Conservation (phyloP, 352 stramenopile genomes). For the Globisporangium orthogonon region DNA sequence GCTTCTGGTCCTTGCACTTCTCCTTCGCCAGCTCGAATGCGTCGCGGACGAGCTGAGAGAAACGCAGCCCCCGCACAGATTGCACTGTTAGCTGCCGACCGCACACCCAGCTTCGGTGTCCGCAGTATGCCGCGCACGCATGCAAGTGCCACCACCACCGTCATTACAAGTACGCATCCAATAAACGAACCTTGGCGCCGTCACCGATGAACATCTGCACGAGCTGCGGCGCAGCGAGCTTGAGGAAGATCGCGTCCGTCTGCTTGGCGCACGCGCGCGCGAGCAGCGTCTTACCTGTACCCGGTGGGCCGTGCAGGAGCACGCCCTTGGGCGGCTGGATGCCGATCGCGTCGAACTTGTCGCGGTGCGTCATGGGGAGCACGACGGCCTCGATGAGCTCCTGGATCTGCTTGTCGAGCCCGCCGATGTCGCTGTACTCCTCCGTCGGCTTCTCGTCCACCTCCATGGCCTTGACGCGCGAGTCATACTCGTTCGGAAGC, state of each 20-base stretch:
- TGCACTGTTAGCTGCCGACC: not conserved
- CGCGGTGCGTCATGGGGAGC: constrained; percentile 97
- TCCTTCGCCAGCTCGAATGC: constrained; percentile 96
- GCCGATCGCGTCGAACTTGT: constrained; percentile 97
- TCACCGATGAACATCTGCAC: constrained; percentile 99
- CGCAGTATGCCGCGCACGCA: no score
- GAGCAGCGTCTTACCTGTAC: constrained; percentile 98
- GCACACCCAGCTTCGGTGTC: no score
- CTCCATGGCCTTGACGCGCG: constrained; percentile 97
- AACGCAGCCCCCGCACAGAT: not conserved
- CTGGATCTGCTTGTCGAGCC: constrained; percentile 98
- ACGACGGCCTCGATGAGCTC: constrained; percentile 98
- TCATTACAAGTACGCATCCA: no score
- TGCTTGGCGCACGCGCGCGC: constrained; percentile 98
- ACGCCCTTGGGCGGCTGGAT: constrained; percentile 96
- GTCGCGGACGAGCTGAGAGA: constrained; percentile 92
- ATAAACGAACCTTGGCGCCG: constrained; percentile 77
- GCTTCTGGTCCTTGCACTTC: constrained; percentile 88
- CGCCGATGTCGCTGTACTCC: constrained; percentile 95
- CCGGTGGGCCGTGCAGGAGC: constrained; percentile 94
- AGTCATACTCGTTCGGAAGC: constrained; percentile 98
- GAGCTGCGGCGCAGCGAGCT: constrained; percentile 96
- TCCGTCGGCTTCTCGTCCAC: constrained; percentile 93
- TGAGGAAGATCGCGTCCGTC: constrained; percentile 98
- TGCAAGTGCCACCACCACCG: no score